These are phyloP conservation scores for Viridothelium virens DNA, from an alignment of 495 filamentous ascomycete genomes.

Conservation along the genomic window DNA sequence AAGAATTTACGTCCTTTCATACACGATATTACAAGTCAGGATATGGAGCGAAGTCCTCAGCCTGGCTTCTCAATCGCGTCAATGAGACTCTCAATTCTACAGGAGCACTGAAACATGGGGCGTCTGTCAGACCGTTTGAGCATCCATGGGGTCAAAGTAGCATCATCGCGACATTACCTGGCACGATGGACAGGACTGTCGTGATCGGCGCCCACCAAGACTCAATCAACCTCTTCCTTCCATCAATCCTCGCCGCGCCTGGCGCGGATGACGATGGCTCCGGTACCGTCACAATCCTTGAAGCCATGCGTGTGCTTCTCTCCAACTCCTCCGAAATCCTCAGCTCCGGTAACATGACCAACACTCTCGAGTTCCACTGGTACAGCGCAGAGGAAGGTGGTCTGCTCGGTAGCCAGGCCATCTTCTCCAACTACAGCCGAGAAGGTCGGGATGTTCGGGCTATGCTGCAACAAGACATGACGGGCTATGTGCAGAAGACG, in stretches of 20 bases:
- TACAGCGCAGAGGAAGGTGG: constrained; percentile 91
- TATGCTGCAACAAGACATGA: constrained; percentile 99
- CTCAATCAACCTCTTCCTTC: constrained; percentile 85
- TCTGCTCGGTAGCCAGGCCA: constrained; percentile 64
- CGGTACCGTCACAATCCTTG: constrained; percentile 72
- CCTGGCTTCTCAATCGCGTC: constrained; percentile 78
- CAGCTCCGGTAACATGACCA: constrained; percentile 48
- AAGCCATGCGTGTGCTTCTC: constrained; percentile 58
- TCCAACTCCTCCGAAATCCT: constrained; percentile 43
- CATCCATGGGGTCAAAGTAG: constrained; percentile 88
- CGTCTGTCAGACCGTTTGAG: constrained; percentile 61
- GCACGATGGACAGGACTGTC: constrained; percentile 74
- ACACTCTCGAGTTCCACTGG: constrained; percentile 95
- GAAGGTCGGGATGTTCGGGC: constrained; percentile 72
- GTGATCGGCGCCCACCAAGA: constrained; percentile 70
- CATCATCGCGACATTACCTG: constrained; percentile 89
- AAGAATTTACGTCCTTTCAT: constrained; percentile 71
- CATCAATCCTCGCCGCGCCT: constrained; percentile 68
- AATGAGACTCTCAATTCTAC: constrained; percentile 58
- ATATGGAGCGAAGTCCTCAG: constrained; percentile 77
- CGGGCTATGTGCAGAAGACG: constrained; percentile 78
- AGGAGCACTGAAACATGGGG: constrained; percentile 60
- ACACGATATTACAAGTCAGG: constrained; percentile 87
- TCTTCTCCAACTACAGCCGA: constrained; percentile 80
- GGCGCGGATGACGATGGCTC: constrained; percentile 72